Evolutionary conservation across 805 yeast species (phyloP).

Genomic region (Zygosaccharomyces rouxii): DNA sequence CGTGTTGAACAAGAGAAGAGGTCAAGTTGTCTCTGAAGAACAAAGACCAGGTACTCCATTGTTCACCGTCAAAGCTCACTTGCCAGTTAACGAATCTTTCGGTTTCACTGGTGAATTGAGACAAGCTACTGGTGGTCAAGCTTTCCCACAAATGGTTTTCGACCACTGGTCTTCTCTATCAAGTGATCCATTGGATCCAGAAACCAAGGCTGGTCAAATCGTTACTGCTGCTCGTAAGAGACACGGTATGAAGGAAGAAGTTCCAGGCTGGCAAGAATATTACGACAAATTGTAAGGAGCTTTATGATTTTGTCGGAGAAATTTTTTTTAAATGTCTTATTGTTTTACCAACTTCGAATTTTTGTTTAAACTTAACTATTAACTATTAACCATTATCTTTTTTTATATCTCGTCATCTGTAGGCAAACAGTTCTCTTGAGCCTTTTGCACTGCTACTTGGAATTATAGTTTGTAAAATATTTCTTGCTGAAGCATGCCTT

Average conservation of each 20-base stretch:
- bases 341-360: not conserved
- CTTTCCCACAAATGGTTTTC: slow-evolving; percentile 99
- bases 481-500: not conserved
- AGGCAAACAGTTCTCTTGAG: not conserved
- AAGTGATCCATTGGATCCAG: slow-evolving; percentile 91
- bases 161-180: slow-evolving; percentile 94
- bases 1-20: slow-evolving; percentile 98
- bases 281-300: slow-evolving; percentile 74
- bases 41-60: slow-evolving; percentile 99
- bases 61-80: slow-evolving; percentile 99
- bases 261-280: slow-evolving; percentile 99
- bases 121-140: slow-evolving; percentile 99
- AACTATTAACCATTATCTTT: not conserved
- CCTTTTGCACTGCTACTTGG: not conserved
- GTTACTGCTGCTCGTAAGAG: slow-evolving; percentile 78
- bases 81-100: slow-evolving; percentile 99
- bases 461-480: not conserved
- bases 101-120: slow-evolving; percentile 99
- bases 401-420: not conserved
- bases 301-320: not conserved
- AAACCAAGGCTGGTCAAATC: slow-evolving; percentile 64
- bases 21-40: slow-evolving; percentile 98
- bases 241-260: slow-evolving; percentile 93
- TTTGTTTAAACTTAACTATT: not conserved
- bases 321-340: not conserved